Evolutionary conservation across 2,329 filamentous ascomycete species (phyloP), one percentile per base, ranked within the genome.

Genomic region (Dactylella cylindrospora): DNA sequence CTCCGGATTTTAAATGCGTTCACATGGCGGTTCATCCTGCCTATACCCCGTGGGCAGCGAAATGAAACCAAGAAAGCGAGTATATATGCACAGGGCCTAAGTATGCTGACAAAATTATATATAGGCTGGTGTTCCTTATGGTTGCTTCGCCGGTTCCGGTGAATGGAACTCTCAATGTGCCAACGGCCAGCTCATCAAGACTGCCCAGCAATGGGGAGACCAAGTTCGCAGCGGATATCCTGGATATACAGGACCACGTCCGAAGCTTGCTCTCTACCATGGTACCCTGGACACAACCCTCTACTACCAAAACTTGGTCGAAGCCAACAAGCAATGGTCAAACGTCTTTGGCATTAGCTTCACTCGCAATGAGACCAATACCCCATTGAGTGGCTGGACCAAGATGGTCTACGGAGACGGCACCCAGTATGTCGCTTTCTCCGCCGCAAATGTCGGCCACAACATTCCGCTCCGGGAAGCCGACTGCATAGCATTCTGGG

Each of bases 261-360:
- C 80, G 1, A 75, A 74, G 50, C 79, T 83, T 76, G 78, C 80
- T 68, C 75, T 82, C 68, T 82, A 78, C 72, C 80, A 83, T 68
- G 80, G 80, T 32, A 76, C 75, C 29, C 70, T 69, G 2, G 80
- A 83, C 68, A 70, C 70, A 8, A 80, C 75, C 0, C 72, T 83
- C 7, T 72, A 73, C 44, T 76, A 76, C 12, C 74, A 76, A 66
- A 82, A 82, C 70, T 81, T 80, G 67, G 70, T 79, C 31, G 80
- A 83, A 72, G 77, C 77, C 45, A 76, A 80, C 68, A 80, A 81
- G 73, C 74, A 80, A 71, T 80, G 78, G 78, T 74, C 77, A 0
- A 75, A 73, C 13, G 74, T 81, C 1, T 75, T 78, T 47, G 77
- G 77, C 6, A 70, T 70, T n/a, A 64, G 67, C 22, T 67, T 67